phyloP scores from a whole-genome alignment of 768 basidiomycete species.

The Gymnopilus junonius region DNA sequence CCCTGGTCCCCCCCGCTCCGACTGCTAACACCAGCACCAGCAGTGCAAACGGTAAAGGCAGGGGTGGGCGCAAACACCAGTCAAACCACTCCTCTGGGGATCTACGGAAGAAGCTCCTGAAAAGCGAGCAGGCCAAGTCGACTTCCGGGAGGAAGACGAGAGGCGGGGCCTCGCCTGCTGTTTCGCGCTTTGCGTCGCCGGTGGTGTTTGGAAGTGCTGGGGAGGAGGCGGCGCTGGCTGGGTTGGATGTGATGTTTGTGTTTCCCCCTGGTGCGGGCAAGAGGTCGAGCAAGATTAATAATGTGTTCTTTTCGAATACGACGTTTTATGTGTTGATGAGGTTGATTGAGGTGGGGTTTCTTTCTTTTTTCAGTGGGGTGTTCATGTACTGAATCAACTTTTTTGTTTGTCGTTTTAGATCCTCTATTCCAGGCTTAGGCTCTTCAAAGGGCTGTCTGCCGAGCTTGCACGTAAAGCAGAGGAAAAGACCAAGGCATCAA shows the following conservation, averaged over 20 bases:
- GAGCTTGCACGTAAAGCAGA: conserved; percentile 37
- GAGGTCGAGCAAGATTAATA: conserved; percentile 43
- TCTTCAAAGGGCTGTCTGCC: conserved; percentile 74
- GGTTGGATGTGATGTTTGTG: conserved; percentile 10
- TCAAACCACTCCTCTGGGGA: conserved; percentile 45
- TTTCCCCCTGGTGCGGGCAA: conserved; percentile 17
- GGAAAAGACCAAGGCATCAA: neutral
- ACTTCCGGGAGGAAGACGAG: conserved; percentile 58
- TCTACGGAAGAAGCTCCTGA: conserved; percentile 77
- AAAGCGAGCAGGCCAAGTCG: conserved; percentile 82
- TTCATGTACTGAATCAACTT: conserved; percentile 2
- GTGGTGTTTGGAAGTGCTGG: conserved; percentile 41
- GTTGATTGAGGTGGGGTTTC: conserved; percentile 70
- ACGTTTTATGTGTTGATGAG: conserved; percentile 86
- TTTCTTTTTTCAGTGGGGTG: conserved; percentile 31
- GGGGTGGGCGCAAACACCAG: conserved; percentile 35
- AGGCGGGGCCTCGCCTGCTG: conserved; percentile 51
- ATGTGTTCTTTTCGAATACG: conserved; percentile 88
- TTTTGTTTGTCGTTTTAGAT: conserved; percentile 49
- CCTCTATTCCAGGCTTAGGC: conserved; percentile 77
- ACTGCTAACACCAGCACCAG: neutral
- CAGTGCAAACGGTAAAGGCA: conserved; percentile 24
- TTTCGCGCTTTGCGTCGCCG: conserved; percentile 69
- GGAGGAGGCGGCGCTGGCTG: conserved; percentile 30
- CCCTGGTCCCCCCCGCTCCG: neutral